A percentile compares a stretch with the other conserved stretches of the same genome.
Conservation (phyloP, 495 filamentous ascomycete genomes). For the Cercophora scortea region DNA sequence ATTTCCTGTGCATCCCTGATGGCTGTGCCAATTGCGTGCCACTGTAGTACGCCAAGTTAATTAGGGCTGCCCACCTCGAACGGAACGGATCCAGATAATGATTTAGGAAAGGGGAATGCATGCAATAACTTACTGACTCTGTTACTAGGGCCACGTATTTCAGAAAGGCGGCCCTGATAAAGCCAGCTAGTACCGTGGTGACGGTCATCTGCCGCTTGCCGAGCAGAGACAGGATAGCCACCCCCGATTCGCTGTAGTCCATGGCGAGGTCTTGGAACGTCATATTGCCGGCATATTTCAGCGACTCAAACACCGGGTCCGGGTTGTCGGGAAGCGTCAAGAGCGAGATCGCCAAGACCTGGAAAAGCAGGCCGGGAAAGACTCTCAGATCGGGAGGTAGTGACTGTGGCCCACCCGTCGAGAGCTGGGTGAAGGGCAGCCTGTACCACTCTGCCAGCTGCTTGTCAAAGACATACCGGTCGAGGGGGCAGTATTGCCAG, state of each 20-base stretch:
- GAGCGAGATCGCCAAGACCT: slow-evolving; percentile 46
- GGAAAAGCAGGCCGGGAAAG: slow-evolving; percentile 52
- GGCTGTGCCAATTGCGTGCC: slow-evolving; percentile 50
- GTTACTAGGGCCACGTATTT: slow-evolving; percentile 45
- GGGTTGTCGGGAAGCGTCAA: slow-evolving; percentile 42
- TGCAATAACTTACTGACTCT: slow-evolving; percentile 31
- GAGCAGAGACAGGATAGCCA: slow-evolving; percentile 43
- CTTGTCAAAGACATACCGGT: slow-evolving; percentile 41
- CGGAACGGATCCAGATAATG: not conserved
- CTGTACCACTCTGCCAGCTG: slow-evolving; percentile 45
- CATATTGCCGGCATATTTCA: slow-evolving; percentile 53
- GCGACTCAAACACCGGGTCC: slow-evolving; percentile 38
- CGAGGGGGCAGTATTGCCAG: slow-evolving; percentile 51
- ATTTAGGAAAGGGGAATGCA: not conserved
- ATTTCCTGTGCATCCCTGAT: slow-evolving; percentile 59
- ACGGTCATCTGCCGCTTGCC: slow-evolving; percentile 48
- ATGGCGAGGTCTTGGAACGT: slow-evolving; percentile 50
- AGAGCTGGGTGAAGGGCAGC: slow-evolving; percentile 37
- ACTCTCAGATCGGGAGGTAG: slow-evolving; percentile 35
- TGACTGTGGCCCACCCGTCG: slow-evolving; percentile 30
- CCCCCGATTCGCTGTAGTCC: slow-evolving; percentile 52
- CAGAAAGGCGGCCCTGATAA: slow-evolving; percentile 39
- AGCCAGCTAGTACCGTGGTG: slow-evolving; percentile 49
- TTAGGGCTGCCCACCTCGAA: not conserved
- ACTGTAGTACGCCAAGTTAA: slow-evolving; percentile 29